Evolutionary conservation across 2,329 filamentous ascomycete species (phyloP).

Genomic region (Phialophora chinensis): DNA sequence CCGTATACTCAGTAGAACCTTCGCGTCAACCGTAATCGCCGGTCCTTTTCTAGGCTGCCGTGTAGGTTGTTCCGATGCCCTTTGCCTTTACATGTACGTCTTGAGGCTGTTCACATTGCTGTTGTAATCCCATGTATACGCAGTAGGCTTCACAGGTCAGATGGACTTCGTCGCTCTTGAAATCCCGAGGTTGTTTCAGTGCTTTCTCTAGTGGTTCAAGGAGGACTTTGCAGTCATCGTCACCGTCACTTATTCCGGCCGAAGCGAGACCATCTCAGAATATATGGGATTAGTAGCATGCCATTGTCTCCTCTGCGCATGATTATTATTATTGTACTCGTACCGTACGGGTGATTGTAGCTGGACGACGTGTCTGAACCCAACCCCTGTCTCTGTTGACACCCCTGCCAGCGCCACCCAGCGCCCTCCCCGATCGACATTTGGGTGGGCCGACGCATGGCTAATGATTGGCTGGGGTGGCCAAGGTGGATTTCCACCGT

Average conservation of each 20-base stretch:
- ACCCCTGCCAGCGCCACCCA: constrained; percentile 17
- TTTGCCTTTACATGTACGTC: neutral
- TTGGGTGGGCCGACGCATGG: constrained; percentile 14
- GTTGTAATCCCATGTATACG: neutral
- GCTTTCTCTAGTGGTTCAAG: neutral
- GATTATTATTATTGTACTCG: neutral
- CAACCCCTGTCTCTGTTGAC: constrained; percentile 2
- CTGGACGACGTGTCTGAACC: neutral
- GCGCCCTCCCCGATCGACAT: constrained; percentile 32
- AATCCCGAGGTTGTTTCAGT: constrained; percentile 2
- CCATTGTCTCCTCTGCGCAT: neutral
- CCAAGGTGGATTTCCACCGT: constrained; percentile 28
- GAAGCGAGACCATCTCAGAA: neutral
- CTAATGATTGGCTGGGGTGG: constrained; percentile 11
- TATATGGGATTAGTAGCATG: neutral
- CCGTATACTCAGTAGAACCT: neutral
- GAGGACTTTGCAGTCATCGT: neutral
- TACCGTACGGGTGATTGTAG: neutral
- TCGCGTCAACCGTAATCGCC: neutral
- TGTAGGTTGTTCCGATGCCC: neutral
- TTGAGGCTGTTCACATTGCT: neutral
- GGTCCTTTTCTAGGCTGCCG: neutral
- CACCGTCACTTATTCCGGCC: neutral
- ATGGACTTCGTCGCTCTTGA: neutral
- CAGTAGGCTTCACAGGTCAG: no score